Percentiles rank a stretch among this genome's conserved stretches.
These are phyloP conservation scores for Gossypium raimondii DNA, from an alignment of 345 rosid genomes.

Conservation along the genomic window DNA sequence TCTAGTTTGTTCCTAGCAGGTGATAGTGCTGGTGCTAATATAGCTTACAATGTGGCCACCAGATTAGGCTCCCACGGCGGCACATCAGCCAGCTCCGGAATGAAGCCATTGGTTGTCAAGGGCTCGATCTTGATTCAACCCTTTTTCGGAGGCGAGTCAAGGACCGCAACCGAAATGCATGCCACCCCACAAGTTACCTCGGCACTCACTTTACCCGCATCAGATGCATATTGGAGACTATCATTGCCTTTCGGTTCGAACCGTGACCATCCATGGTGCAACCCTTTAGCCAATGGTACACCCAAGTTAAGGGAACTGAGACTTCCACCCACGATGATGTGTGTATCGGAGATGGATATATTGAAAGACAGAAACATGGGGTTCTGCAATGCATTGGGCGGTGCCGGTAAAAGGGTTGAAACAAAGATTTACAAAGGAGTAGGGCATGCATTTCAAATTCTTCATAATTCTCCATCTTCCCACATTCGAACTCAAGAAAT, in stretches of 20 bases:
- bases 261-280: conserved; percentile 85
- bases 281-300: conserved; percentile 35
- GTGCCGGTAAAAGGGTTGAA: conserved; percentile 54
- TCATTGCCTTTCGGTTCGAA: conserved; percentile 62
- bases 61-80: conserved; percentile 25
- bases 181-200: conserved; percentile 38
- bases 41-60: conserved; percentile 47
- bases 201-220: conserved; percentile 50
- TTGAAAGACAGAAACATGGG: conserved; percentile 57
- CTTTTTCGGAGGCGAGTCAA: conserved; percentile 63
- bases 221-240: conserved; percentile 77
- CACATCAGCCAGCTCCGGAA: background rate
- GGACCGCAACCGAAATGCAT: conserved; percentile 52
- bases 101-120: conserved; percentile 28
- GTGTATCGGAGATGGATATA: conserved; percentile 64
- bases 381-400: conserved; percentile 44
- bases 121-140: conserved; percentile 62
- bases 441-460: conserved; percentile 74
- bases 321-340: conserved; percentile 43
- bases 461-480: conserved; percentile 36
- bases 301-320: conserved; percentile 19
- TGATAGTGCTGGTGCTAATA: conserved; percentile 75
- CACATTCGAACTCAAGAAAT: conserved; percentile 50
- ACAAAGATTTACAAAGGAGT: conserved; percentile 54
- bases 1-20: conserved; percentile 52